phyloP scores from a whole-genome alignment of 352 stramenopile species.

The Globisporangium splendens region DNA sequence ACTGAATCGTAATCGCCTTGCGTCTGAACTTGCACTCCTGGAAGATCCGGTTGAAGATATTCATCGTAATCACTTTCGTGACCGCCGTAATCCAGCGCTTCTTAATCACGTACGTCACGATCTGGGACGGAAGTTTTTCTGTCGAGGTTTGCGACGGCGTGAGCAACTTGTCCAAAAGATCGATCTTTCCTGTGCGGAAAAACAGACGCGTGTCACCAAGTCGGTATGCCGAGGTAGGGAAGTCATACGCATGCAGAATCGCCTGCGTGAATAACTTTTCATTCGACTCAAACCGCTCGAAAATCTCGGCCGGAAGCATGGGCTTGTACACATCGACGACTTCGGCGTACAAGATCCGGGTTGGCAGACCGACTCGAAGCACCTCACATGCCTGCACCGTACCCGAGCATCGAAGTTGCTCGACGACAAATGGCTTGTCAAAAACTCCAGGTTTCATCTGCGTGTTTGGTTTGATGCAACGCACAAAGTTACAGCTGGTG shows the following conservation, averaged over 20 bases:
- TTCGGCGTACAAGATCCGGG: slow-evolving; percentile 83
- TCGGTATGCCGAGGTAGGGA: slow-evolving; percentile 71
- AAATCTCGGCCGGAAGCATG: slow-evolving; percentile 58
- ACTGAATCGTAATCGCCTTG: slow-evolving; percentile 76
- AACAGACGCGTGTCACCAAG: slow-evolving; percentile 81
- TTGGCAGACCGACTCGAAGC: slow-evolving; percentile 75
- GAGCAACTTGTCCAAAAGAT: slow-evolving; percentile 74
- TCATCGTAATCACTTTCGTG: slow-evolving; percentile 70
- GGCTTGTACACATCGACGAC: slow-evolving; percentile 82
- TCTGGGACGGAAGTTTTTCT: slow-evolving; percentile 23
- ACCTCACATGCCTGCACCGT: slow-evolving; percentile 81
- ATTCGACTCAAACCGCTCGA: slow-evolving; percentile 73
- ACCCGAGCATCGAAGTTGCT: slow-evolving; percentile 69
- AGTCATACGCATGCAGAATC: slow-evolving; percentile 74
- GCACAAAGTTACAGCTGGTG: slow-evolving; percentile 92
- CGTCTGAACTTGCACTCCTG: slow-evolving; percentile 63
- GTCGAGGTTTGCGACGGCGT: slow-evolving; percentile 40
- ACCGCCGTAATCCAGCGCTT: slow-evolving; percentile 75
- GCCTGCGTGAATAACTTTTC: slow-evolving; percentile 85
- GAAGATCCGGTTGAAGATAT: slow-evolving; percentile 69
- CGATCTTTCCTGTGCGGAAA: slow-evolving; percentile 86
- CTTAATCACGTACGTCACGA: slow-evolving; percentile 67
- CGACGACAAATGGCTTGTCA: slow-evolving; percentile 71
- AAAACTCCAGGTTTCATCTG: slow-evolving; percentile 87
- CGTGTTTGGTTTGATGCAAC: slow-evolving; percentile 96